Percentiles rank a stretch among this genome's conserved stretches.
Conservation (phyloP, 805 yeast genomes). For the Wickerhamomyces tratensis region DNA sequence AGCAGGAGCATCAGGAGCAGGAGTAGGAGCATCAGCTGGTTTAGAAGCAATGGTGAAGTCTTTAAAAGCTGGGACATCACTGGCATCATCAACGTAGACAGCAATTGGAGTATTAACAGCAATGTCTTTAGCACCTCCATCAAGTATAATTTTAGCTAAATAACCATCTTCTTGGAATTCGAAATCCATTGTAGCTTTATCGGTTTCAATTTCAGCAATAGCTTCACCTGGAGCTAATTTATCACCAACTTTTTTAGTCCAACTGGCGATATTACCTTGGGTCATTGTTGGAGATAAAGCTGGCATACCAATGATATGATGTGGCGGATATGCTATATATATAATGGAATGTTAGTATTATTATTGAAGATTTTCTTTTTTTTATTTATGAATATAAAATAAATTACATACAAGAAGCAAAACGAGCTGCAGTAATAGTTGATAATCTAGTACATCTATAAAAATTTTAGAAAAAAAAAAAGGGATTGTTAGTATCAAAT, state of each 20-base stretch:
- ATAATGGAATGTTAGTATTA: neutral
- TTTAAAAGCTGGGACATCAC: slow-evolving; percentile 80
- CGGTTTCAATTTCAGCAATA: slow-evolving; percentile 95
- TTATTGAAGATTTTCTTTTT: neutral
- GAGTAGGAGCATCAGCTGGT: slow-evolving; percentile 35
- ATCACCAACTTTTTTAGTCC: slow-evolving; percentile 91
- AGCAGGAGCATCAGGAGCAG: slow-evolving; percentile 4
- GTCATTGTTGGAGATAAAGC: slow-evolving; percentile 99
- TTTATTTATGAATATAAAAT: neutral
- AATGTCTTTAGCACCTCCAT: slow-evolving; percentile 79
- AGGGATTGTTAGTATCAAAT: no score
- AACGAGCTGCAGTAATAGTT: slow-evolving; percentile 11
- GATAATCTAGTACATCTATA: slow-evolving; percentile 11
- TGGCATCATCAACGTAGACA: slow-evolving; percentile 83
- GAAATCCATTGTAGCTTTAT: slow-evolving; percentile 95
- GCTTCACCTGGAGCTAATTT: slow-evolving; percentile 85
- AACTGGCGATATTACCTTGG: slow-evolving; percentile 81
- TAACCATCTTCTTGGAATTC: slow-evolving; percentile 97
- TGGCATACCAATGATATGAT: slow-evolving; percentile 92
- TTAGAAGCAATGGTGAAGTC: slow-evolving; percentile 83
- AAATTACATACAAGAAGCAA: slow-evolving; percentile 9
- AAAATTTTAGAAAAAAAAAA: neutral
- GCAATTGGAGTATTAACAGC: slow-evolving; percentile 96
- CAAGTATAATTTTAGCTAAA: slow-evolving; percentile 78
- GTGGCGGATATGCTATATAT: slow-evolving; percentile 51